Percentiles rank a stretch among this genome's conserved stretches.
Conservation (phyloP, 371 early-diverging fungal genomes). For the Dichotomocladium elegans region DNA sequence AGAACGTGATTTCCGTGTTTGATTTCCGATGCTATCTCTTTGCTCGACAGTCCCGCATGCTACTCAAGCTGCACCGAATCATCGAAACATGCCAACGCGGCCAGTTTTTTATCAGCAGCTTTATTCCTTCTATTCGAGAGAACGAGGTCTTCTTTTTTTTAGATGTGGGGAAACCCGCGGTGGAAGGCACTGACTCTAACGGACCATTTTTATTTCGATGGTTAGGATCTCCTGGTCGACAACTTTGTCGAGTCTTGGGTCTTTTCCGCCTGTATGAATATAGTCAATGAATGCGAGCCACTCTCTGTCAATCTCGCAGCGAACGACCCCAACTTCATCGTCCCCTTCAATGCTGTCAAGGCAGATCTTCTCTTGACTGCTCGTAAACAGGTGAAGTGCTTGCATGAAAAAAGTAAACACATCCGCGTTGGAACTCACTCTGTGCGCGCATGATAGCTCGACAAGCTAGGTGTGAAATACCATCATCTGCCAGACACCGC, state of each 20-base stretch:
- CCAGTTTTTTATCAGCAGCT: constrained; percentile 67
- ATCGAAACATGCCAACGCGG: constrained; percentile 70
- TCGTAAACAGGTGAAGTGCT: constrained; percentile 54
- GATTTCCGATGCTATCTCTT: constrained; percentile 94
- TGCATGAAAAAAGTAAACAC: not conserved
- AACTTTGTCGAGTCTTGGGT: constrained; percentile 78
- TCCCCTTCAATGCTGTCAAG: constrained; percentile 67
- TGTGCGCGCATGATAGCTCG: constrained; percentile 45
- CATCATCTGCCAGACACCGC: constrained; percentile 48
- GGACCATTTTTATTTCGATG: not conserved
- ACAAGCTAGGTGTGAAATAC: constrained; percentile 65
- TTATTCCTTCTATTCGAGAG: constrained; percentile 71
- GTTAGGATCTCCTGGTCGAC: constrained; percentile 21
- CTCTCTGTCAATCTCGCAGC: constrained; percentile 43
- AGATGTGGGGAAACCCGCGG: too few relatives aligned
- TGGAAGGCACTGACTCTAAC: too few relatives aligned
- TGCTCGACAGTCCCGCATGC: constrained; percentile 78
- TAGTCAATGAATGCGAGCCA: constrained; percentile 76
- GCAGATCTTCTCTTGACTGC: constrained; percentile 77
- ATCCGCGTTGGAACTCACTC: not conserved
- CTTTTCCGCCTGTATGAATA: constrained; percentile 73
- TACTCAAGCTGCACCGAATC: constrained; percentile 65
- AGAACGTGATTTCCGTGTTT: constrained; percentile 89
- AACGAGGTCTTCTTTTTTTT: too few relatives aligned
- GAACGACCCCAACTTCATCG: constrained; percentile 37